Conservation (phyloP, 2,329 filamentous ascomycete species). For the Xylaria sp. region DNA sequence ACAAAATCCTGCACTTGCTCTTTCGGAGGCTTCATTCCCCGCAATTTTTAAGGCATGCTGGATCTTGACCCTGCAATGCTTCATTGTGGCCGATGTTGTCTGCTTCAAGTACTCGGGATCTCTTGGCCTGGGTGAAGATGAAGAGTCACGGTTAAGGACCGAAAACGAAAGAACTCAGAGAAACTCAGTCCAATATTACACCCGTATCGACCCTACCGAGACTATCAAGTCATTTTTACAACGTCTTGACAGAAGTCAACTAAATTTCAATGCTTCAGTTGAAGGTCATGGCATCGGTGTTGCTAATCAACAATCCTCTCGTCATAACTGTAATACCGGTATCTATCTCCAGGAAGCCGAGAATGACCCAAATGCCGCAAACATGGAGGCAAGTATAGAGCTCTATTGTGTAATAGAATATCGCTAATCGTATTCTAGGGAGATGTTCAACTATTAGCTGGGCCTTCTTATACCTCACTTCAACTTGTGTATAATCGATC, state of each 20-base stretch:
- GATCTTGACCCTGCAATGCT: slow-evolving; percentile 38
- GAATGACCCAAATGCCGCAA: neutral
- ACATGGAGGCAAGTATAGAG: slow-evolving; percentile 25
- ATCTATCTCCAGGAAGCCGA: slow-evolving; percentile 26
- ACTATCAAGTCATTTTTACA: slow-evolving; percentile 32
- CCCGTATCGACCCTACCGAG: slow-evolving; percentile 33
- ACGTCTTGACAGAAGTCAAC: slow-evolving; percentile 26
- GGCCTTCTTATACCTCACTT: slow-evolving; percentile 21
- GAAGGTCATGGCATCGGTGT: slow-evolving; percentile 34
- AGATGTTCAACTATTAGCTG: slow-evolving; percentile 31
- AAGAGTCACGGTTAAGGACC: neutral
- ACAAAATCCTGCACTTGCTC: slow-evolving; percentile 10
- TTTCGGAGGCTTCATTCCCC: slow-evolving; percentile 24
- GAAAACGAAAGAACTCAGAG: slow-evolving; percentile 4
- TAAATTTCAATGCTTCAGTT: slow-evolving; percentile 10
- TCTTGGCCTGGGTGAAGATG: neutral
- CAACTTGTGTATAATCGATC: slow-evolving; percentile 32
- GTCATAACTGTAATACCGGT: slow-evolving; percentile 37
- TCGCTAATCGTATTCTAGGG: slow-evolving; percentile 18
- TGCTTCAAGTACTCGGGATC: slow-evolving; percentile 36
- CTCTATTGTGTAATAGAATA: neutral
- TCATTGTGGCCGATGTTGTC: slow-evolving; percentile 38
- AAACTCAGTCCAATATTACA: slow-evolving; percentile 32
- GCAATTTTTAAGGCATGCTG: slow-evolving; percentile 34
- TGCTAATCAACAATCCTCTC: slow-evolving; percentile 32